These are phyloP conservation scores for Pseudocohnilembus persalinus DNA, from an alignment of 169 alveolate genomes.

Conservation along the genomic window DNA sequence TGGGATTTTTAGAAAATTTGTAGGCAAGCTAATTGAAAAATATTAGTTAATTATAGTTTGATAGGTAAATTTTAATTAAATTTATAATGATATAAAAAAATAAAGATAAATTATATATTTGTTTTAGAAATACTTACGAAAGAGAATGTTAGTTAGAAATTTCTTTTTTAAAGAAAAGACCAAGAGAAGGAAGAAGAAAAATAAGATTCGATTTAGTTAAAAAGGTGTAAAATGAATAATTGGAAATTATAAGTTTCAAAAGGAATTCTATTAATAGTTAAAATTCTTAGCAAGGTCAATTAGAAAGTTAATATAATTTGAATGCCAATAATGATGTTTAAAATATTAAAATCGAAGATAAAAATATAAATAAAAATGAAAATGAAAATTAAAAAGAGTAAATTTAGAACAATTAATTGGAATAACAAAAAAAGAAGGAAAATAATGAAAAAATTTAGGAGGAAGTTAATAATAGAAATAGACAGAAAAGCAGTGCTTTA, in stretches of 20 bases:
- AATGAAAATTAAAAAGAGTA: no score
- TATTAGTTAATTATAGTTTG: constrained; percentile 5
- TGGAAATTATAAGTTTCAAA: no score
- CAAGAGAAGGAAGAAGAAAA: not conserved
- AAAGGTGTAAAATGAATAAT: no score
- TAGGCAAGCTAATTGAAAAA: not conserved
- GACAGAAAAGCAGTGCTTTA: no score
- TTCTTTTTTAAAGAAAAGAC: constrained; percentile 18
- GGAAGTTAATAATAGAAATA: not conserved
- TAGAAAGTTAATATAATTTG: no score
- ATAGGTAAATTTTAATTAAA: not conserved
- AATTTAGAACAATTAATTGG: not conserved
- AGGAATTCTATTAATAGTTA: no score
- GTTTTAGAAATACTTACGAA: constrained; percentile 6
- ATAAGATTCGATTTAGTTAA: no score
- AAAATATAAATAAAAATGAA: no score
- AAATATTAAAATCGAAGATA: not conserved
- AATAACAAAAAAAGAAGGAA: not conserved
- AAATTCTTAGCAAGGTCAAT: no score
- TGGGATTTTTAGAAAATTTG: constrained; percentile 21
- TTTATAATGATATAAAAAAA: not conserved
- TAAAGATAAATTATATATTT: no score
- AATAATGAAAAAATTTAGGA: not conserved
- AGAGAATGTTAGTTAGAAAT: constrained; percentile 9
- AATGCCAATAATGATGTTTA: no score